These are phyloP conservation scores for Phylloporus rhodoxanthus DNA, from an alignment of 768 basidiomycete genomes.

Conservation along the genomic window DNA sequence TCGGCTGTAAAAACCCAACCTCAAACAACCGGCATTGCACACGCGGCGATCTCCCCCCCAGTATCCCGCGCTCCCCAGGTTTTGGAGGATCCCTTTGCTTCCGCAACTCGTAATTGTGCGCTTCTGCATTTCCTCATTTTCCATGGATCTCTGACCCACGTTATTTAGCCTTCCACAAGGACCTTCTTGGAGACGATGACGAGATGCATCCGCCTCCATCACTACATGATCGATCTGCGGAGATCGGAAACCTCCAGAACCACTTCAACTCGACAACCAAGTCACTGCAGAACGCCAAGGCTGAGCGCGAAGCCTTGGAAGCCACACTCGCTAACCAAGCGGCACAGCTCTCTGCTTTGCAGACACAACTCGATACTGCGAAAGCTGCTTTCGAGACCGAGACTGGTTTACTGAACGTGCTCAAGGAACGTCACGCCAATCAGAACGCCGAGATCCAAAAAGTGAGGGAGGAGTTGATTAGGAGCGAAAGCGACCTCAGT, in stretches of 20 bases:
- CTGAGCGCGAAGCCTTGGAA: constrained; percentile 64
- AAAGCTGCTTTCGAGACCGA: constrained; percentile 86
- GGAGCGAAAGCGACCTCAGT: constrained; percentile 87
- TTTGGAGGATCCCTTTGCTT: constrained; percentile 47
- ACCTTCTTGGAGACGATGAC: constrained; percentile 73
- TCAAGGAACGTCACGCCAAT: constrained; percentile 60
- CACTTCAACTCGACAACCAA: constrained; percentile 76
- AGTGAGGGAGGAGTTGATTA: constrained; percentile 72
- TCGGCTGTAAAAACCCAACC: constrained; percentile 37
- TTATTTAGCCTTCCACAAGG: constrained; percentile 29
- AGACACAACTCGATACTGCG: constrained; percentile 77
- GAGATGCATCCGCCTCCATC: constrained; percentile 42
- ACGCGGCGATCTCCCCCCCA: constrained; percentile 28
- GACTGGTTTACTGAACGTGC: constrained; percentile 55
- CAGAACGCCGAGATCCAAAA: constrained; percentile 73
- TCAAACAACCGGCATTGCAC: constrained; percentile 31
- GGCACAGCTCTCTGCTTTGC: constrained; percentile 68
- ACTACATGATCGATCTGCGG: constrained; percentile 69
- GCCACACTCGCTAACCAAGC: constrained; percentile 60
- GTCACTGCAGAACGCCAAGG: constrained; percentile 59
- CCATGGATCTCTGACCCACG: constrained; percentile 4
- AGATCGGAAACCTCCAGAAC: constrained; percentile 84
- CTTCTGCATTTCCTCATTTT: not conserved
- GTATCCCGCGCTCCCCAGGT: constrained; percentile 15
- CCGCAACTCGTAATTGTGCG: constrained; percentile 26